Base-by-base conservation (phyloP, 306 rosid genomes). In the Lathyrus oleraceus region DNA sequence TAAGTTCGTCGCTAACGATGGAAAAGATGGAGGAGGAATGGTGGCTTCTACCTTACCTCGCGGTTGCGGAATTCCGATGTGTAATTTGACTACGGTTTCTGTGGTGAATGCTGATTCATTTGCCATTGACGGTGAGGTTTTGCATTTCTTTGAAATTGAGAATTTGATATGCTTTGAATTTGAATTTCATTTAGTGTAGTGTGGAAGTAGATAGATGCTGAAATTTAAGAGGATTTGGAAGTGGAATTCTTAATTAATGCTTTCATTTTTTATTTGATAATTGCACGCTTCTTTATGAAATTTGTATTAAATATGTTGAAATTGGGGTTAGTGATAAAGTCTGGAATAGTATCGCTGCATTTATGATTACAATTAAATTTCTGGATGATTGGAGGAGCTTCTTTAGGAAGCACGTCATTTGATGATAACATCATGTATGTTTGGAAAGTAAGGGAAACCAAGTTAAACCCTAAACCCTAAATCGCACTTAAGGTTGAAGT, bases 31-130 rank as follows among this genome's bases (percentile, higher is more conserved):
- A 75, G 70, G 83, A 4, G 81, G 43, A 7, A 69, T 67, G 25
- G 77, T 51, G 38, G 74, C 80, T 21, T 69, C 82, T 2, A 78
- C 82, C 45, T 58, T 82, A 51, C 72, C 78, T 13, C 70, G 75
- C 2, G 79, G 82, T 23, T 79, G 83, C 5, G 89, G 62, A 27
- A 38, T 87, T 35, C 89, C 86, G 25, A 81, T 79, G 27, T 76
- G 86, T 51, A 81, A 76, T 45, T 58, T 87, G 76, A 83, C 80
- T 32, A 85, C 84, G 0, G 85, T 81, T 11, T 81, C 79, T 17
- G 82, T 72, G 30, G 73, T 81, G 70, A 81, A 77, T 58, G 43
- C 16, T 43, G 30, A 27, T 42, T 70, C 77, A 7, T 53, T 75
- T 62, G 74, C 48, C 3, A 8, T 82, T 60, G 61, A 44, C 48